Evolutionary conservation across 495 filamentous ascomycete species (phyloP), one percentile per base, ranked within the genome.

Genomic region (Penicillium cataractarum): DNA sequence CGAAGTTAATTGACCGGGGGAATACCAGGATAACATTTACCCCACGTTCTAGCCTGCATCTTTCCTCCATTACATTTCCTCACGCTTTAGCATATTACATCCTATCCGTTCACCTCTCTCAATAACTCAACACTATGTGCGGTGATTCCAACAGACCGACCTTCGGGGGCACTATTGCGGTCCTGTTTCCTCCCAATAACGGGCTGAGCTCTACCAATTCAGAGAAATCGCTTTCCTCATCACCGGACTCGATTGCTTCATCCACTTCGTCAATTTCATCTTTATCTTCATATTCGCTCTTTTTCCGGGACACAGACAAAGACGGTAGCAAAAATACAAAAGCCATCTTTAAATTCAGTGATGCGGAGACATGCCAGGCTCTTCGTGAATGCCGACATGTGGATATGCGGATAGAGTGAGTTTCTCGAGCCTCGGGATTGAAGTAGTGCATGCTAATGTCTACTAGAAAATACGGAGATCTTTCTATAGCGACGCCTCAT

Each of bases 381-480:
- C 46, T 73, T 13, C 61, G 58, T 9, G 40, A 57, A 26, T 65
- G 48, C 39, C 42, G 19, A 9, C 31, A 62, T 21, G 63, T 78
- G 32, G 57, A 77, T 55, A 61, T 80, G 42, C 68, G 76, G 10
- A 78, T 78, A 53, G 76, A 78, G 77, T 80, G 63, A 63, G 69
- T 61, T 1, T 3, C n/a, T 39, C 35, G 17, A 24, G 33, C 35
- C 26, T 46, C 42, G 17, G 13, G 7, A 2, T 24, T 2, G n/a
- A 2, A 13, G 22, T 4, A 22, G 8, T 24, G 4, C 21, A 46
- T 39, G 24, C 63, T 72, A 46, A 71, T 21, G 42, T 1, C 32
- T 27, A 6, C 8, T 35, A 79, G 77, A 59, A 70, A 66, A 71
- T 69, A 74, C 46, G 77, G 77, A 4, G 77, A 80, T 56, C 62